Evolutionary conservation across 345 rosid genomes (phyloP).

Genomic region (Lumnitzera racemosa): DNA sequence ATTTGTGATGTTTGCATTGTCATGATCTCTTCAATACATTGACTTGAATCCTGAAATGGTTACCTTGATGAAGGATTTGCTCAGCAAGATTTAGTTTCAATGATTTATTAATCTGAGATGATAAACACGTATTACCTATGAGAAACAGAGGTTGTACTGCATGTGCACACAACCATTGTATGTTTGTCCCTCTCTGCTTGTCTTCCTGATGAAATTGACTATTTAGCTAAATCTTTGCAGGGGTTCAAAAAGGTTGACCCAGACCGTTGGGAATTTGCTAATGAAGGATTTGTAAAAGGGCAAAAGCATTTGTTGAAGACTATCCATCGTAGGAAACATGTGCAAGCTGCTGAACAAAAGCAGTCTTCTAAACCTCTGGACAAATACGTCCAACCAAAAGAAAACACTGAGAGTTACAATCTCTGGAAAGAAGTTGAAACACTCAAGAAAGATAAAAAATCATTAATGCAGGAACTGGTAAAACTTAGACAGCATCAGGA

Average conservation of each 20-base stretch:
- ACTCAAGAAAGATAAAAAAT: conserved; percentile 61
- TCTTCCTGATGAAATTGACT: no score
- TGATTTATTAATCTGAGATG: no score
- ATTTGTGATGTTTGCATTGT: no score
- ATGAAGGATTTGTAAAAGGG: conserved; percentile 69
- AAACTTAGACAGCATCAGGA: conserved; percentile 74
- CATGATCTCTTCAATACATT: no score
- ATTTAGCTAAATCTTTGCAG: conserved; percentile 27
- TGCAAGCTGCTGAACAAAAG: conserved; percentile 43
- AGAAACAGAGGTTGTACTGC: no score
- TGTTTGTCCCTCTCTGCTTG: no score
- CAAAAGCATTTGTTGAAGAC: conserved; percentile 66
- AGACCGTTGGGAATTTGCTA: conserved; percentile 86
- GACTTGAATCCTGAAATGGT: no score
- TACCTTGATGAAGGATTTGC: no score
- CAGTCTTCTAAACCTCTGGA: conserved; percentile 23
- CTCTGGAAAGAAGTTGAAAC: conserved; percentile 77
- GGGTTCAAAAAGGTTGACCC: conserved; percentile 85
- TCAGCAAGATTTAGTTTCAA: no score
- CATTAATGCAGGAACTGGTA: conserved; percentile 56
- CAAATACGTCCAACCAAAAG: conserved; percentile 21
- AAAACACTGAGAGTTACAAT: conserved; percentile 21
- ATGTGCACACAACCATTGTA: no score
- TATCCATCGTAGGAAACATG: conserved; percentile 59
- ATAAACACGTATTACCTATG: no score